These are phyloP conservation scores for Neotropicomus parvogracilis DNA, from an alignment of 1,284 basidiomycete genomes.

Conservation along the genomic window DNA sequence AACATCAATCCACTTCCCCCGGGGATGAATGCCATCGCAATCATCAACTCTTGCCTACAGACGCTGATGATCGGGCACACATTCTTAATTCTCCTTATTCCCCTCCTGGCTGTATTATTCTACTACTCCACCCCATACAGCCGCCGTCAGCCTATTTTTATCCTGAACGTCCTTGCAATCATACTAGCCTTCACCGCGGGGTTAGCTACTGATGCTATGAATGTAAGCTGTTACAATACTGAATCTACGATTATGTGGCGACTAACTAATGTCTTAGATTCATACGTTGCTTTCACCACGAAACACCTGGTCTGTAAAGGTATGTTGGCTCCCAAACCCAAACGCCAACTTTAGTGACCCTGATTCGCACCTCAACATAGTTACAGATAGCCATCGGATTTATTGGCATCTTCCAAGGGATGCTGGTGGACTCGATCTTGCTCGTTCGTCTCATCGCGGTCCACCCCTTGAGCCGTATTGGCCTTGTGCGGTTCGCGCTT, in stretches of 20 bases:
- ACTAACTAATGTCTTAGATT: conserved; percentile 8
- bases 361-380: not conserved
- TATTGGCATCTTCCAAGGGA: conserved; percentile 11
- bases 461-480: conserved; percentile 14
- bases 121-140: conserved; percentile 24
- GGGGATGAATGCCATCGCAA: not conserved
- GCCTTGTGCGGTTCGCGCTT: conserved; percentile 13
- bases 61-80: conserved; percentile 19
- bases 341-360: not conserved
- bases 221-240: conserved; percentile 1
- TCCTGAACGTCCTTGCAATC: conserved; percentile 17
- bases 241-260: not conserved
- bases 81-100: conserved; percentile 17
- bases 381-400: conserved; percentile 12
- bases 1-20: not conserved
- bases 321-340: not conserved
- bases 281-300: conserved; percentile 12
- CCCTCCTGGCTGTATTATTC: conserved; percentile 22
- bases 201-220: conserved; percentile 2
- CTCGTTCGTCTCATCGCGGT: conserved; percentile 21
- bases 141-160: conserved; percentile 26
- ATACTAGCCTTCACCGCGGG: conserved; percentile 10
- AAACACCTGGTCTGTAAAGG: conserved; percentile 5
- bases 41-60: not conserved
- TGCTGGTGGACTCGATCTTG: conserved; percentile 20